Percentiles rank a stretch among this genome's conserved stretches.
Evolutionary conservation across 2,329 filamentous ascomycete genomes (phyloP).

Genomic region (Neonectria coccinea): DNA sequence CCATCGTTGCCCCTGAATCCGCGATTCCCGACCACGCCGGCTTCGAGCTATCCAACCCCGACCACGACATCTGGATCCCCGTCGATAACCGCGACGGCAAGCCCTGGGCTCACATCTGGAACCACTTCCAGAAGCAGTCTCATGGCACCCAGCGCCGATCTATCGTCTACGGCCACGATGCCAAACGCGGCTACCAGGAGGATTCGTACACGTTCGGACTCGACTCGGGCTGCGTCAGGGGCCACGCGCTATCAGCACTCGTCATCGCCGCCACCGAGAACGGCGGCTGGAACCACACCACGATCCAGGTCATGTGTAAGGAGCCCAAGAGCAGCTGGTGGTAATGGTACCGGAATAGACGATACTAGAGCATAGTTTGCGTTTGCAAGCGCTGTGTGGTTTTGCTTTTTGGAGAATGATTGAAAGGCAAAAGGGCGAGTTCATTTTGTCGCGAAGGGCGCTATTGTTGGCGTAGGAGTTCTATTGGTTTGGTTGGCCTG

Average conservation of each 20-base stretch:
- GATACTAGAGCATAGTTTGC: not conserved
- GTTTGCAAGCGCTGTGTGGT: not conserved
- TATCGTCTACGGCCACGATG: slow-evolving; percentile 90
- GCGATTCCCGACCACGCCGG: not conserved
- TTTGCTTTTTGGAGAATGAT: not conserved
- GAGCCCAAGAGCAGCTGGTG: slow-evolving; percentile 38
- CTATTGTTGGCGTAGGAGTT: slow-evolving; percentile 13
- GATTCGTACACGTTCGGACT: slow-evolving; percentile 82
- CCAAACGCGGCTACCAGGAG: slow-evolving; percentile 72
- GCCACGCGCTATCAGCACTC: slow-evolving; percentile 80
- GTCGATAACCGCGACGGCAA: slow-evolving; percentile 64
- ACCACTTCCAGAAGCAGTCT: slow-evolving; percentile 59
- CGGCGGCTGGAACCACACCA: slow-evolving; percentile 50
- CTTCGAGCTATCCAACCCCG: slow-evolving; percentile 34
- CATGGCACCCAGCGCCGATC: slow-evolving; percentile 62
- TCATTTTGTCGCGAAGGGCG: not conserved
- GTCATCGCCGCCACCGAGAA: slow-evolving; percentile 69
- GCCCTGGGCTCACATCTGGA: slow-evolving; percentile 76
- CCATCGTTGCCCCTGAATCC: not conserved
- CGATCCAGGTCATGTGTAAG: slow-evolving; percentile 58
- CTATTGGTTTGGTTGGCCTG: slow-evolving; percentile 7
- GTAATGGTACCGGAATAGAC: slow-evolving; percentile 15
- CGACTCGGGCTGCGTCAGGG: slow-evolving; percentile 84
- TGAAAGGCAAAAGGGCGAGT: not conserved
- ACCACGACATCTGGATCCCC: slow-evolving; percentile 51